These are phyloP conservation scores for Vigna nakashimae DNA, from an alignment of 306 rosid genomes.

Conservation along the genomic window DNA sequence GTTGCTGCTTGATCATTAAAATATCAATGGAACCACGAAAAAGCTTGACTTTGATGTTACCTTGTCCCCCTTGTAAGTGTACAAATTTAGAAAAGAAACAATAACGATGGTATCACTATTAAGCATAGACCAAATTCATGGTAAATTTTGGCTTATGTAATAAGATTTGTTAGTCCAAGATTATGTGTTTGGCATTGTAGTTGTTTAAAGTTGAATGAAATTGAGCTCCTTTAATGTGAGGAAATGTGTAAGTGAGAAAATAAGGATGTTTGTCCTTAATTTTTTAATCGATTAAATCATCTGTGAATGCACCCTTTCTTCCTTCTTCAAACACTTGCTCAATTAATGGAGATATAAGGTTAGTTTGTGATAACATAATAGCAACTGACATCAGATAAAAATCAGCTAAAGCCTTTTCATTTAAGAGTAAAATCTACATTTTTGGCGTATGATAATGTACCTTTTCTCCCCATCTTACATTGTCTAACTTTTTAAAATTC, in stretches of 20 bases:
- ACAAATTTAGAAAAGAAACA: background rate
- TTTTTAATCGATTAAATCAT: too few species aligned
- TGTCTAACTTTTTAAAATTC: too few species aligned
- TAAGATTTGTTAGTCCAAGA: background rate
- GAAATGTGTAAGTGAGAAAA: too few species aligned
- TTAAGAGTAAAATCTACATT: background rate
- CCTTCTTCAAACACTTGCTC: background rate
- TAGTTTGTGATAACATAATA: too few species aligned
- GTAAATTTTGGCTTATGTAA: background rate
- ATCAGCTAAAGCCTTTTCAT: too few species aligned
- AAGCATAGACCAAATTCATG: conserved; percentile 14
- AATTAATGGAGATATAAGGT: too few species aligned
- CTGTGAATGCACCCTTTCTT: background rate
- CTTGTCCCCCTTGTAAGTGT: background rate
- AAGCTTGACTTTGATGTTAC: background rate
- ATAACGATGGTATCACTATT: background rate
- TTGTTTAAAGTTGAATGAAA: too few species aligned
- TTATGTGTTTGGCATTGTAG: background rate
- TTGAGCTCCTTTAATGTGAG: too few species aligned
- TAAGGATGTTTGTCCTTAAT: too few species aligned
- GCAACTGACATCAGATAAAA: too few species aligned
- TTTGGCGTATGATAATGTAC: background rate
- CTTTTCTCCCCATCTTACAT: too few species aligned
- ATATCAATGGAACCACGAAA: background rate
- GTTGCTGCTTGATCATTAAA: conserved; percentile 16